Conservation (phyloP, 2,329 filamentous ascomycete genomes). For the Bertia moriformis region DNA sequence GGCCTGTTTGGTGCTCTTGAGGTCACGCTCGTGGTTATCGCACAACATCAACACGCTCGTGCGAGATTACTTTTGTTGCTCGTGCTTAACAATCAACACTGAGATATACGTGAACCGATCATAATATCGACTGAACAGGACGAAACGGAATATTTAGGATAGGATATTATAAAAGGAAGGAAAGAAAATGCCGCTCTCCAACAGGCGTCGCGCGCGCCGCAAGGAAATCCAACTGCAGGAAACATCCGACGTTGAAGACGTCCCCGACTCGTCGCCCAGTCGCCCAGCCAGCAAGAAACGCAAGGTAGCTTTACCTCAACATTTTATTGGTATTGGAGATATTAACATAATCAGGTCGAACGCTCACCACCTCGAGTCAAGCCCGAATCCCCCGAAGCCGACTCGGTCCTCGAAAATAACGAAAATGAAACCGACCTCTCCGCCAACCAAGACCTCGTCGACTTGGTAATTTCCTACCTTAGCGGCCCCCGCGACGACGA, state of each 20-base stretch:
- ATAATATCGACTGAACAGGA: no score
- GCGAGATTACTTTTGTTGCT: no score
- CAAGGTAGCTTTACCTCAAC: slow-evolving; percentile 18
- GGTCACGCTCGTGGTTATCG: no score
- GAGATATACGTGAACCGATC: no score
- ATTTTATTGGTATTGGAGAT: no score
- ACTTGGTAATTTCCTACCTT: slow-evolving; percentile 28
- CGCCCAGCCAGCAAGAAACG: slow-evolving; percentile 28
- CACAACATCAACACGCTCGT: no score
- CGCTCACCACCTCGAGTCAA: not conserved
- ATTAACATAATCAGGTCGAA: not conserved
- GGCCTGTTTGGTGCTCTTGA: no score
- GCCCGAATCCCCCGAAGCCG: slow-evolving; percentile 19
- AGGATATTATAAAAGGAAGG: slow-evolving; percentile 11
- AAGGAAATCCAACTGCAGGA: slow-evolving; percentile 26
- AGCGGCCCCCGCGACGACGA: slow-evolving; percentile 20
- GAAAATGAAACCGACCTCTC: slow-evolving; percentile 25
- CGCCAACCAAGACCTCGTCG: slow-evolving; percentile 25
- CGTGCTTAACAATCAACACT: no score
- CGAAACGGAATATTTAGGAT: no score
- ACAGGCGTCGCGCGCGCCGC: slow-evolving; percentile 25
- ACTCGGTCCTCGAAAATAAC: slow-evolving; percentile 22
- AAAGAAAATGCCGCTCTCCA: slow-evolving; percentile 21
- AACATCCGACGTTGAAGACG: slow-evolving; percentile 25
- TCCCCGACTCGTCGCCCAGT: slow-evolving; percentile 28